Conservation (phyloP, 2,329 filamentous ascomycete species). For the Arthrobotrys entomopaga region DNA sequence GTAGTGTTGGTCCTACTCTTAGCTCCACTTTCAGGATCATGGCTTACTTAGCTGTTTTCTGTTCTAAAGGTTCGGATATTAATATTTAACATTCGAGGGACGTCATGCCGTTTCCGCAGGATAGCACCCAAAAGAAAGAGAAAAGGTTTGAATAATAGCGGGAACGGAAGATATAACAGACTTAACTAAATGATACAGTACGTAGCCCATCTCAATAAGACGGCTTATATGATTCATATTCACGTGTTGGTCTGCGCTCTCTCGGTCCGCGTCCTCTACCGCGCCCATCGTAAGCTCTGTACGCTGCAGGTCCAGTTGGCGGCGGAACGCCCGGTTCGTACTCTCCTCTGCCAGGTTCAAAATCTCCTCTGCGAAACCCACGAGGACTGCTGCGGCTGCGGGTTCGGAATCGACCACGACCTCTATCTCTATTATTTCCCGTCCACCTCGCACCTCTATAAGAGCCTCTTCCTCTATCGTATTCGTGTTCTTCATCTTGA, state of each 20-base stretch:
- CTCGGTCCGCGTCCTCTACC: constrained; percentile 3
- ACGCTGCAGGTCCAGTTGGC: background rate
- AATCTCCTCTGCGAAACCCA: background rate
- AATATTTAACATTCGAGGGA: too few species aligned
- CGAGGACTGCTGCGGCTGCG: constrained; percentile 5
- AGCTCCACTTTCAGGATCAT: too few species aligned
- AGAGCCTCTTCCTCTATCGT: background rate
- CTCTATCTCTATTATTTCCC: constrained; percentile 7
- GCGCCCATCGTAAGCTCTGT: background rate
- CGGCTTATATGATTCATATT: constrained; percentile 22
- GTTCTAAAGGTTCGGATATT: too few species aligned
- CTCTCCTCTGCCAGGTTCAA: background rate
- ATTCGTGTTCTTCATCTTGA: constrained; percentile 6
- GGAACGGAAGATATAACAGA: background rate
- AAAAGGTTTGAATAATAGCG: background rate
- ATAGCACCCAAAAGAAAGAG: background rate
- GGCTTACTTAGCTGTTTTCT: constrained; percentile 33
- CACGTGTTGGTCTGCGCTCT: constrained; percentile 7
- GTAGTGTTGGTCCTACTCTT: constrained; percentile 24
- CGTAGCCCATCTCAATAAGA: background rate
- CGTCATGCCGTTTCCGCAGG: background rate
- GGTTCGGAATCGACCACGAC: background rate
- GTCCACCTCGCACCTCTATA: constrained; percentile 6
- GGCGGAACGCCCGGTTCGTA: background rate
- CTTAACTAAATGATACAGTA: background rate